Evolutionary conservation across 2,329 filamentous ascomycete species (phyloP).

Genomic region (Cladosporium colombiae): DNA sequence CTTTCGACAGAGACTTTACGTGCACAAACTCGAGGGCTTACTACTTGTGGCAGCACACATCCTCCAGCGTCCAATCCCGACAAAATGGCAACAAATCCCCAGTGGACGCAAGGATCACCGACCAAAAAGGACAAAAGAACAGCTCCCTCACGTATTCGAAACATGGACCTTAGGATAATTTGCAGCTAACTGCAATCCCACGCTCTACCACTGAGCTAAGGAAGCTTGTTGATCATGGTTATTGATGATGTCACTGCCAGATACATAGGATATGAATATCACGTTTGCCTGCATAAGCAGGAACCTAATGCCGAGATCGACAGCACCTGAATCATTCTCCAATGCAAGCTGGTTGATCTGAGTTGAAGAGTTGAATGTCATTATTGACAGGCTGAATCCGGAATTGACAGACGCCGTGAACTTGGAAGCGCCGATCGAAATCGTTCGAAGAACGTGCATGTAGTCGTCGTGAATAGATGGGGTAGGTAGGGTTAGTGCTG

Average conservation of each 20-base stretch:
- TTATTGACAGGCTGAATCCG: too few species aligned
- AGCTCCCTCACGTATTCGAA: conserved; percentile 20
- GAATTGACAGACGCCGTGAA: too few species aligned
- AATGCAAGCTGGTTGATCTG: too few species aligned
- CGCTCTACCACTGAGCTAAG: conserved; percentile 21
- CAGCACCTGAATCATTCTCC: too few species aligned
- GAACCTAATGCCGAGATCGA: too few species aligned
- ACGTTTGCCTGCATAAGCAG: too few species aligned
- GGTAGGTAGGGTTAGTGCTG: not conserved
- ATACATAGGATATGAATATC: too few species aligned
- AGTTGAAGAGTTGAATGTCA: too few species aligned
- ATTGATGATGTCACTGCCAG: too few species aligned
- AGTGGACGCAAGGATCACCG: not conserved
- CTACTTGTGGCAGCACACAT: not conserved
- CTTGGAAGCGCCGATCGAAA: too few species aligned
- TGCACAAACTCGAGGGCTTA: not conserved
- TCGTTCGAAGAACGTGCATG: too few species aligned
- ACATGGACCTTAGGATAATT: conserved; percentile 19
- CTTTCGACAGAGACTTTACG: not conserved
- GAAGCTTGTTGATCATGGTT: not conserved
- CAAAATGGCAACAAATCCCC: not conserved
- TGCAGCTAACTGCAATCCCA: conserved; percentile 18
- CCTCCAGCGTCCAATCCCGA: too few species aligned
- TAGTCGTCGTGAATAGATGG: not conserved
- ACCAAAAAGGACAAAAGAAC: not conserved